A percentile compares a stretch with the other conserved stretches of the same genome.
Evolutionary conservation across 2,329 filamentous ascomycete genomes (phyloP).

Genomic region (Neopestalotiopsis sp.): DNA sequence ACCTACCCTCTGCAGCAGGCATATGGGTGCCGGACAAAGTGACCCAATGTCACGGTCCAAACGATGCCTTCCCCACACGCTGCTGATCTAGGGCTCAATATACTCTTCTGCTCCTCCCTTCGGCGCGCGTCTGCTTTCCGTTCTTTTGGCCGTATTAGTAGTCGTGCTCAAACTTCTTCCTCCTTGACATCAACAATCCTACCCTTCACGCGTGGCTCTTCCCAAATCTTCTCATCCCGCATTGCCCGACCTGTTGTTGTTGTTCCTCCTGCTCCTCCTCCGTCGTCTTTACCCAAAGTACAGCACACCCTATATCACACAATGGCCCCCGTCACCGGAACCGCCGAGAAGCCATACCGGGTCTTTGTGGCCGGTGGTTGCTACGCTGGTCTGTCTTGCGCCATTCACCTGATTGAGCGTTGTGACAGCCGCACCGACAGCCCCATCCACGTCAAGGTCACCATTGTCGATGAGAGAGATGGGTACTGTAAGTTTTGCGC

Average conservation of each 20-base stretch:
- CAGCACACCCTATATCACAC: neutral
- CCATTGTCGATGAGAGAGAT: constrained; percentile 79
- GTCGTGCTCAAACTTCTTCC: neutral
- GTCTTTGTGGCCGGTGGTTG: constrained; percentile 74
- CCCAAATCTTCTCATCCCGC: constrained; percentile 12
- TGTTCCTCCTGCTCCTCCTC: neutral
- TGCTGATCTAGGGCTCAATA: constrained; percentile 9
- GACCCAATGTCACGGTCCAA: constrained; percentile 12
- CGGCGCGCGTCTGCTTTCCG: constrained; percentile 2
- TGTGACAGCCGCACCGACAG: constrained; percentile 53
- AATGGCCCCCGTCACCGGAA: constrained; percentile 8
- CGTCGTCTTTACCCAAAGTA: neutral
- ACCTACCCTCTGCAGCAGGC: constrained; percentile 5
- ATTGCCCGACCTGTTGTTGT: neutral
- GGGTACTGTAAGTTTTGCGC: constrained; percentile 71
- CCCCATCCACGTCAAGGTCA: constrained; percentile 68
- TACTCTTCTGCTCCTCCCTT: constrained; percentile 11
- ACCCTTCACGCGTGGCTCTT: constrained; percentile 10
- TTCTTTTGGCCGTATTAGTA: constrained; percentile 1
- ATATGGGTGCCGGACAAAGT: constrained; percentile 1
- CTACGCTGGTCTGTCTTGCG: constrained; percentile 72
- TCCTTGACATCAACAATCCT: neutral
- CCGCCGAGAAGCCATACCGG: constrained; percentile 44
- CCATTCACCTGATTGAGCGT: constrained; percentile 71
- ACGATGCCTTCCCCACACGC: constrained; percentile 10